Evolutionary conservation across 306 rosid species (phyloP).

Genomic region (Vigna radiata): DNA sequence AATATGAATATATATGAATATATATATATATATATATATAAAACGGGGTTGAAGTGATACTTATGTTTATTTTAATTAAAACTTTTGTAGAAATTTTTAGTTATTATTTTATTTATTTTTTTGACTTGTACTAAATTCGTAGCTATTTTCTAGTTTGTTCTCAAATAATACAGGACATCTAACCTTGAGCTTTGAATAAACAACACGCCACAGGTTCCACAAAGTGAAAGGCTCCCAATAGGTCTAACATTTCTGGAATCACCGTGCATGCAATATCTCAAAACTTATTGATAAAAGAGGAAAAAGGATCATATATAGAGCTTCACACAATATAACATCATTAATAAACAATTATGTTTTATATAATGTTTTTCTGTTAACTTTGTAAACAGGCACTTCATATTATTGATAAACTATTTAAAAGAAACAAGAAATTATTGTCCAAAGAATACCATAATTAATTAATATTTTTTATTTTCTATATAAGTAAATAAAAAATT

Average conservation of each 20-base stretch:
- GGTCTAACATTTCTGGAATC: slow-evolving; percentile 76
- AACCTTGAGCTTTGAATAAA: slow-evolving; percentile 90
- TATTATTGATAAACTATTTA: slow-evolving; percentile 7
- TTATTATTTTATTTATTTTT: no score
- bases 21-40: no score
- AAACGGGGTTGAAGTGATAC: no score
- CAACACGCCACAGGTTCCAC: slow-evolving; percentile 41
- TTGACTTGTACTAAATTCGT: no score
- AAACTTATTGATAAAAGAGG: slow-evolving; percentile 62
- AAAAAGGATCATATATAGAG: slow-evolving; percentile 39
- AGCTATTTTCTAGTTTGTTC: no score
- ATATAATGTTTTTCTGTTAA: slow-evolving; percentile 2
- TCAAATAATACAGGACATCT: no score
- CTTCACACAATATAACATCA: not conserved
- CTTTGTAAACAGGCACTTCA: not conserved
- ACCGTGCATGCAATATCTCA: slow-evolving; percentile 95
- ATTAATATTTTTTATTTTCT: no score
- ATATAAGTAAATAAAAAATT: no score
- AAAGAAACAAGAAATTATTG: slow-evolving; percentile 28
- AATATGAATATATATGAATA: no score
- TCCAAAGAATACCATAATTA: no score
- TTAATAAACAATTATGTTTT: slow-evolving; percentile 10
- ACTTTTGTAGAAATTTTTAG: no score
- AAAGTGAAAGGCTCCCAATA: slow-evolving; percentile 72
- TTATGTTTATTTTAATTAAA: no score